phyloP scores from a whole-genome alignment of 306 rosid species.

The Biancaea sappan region DNA sequence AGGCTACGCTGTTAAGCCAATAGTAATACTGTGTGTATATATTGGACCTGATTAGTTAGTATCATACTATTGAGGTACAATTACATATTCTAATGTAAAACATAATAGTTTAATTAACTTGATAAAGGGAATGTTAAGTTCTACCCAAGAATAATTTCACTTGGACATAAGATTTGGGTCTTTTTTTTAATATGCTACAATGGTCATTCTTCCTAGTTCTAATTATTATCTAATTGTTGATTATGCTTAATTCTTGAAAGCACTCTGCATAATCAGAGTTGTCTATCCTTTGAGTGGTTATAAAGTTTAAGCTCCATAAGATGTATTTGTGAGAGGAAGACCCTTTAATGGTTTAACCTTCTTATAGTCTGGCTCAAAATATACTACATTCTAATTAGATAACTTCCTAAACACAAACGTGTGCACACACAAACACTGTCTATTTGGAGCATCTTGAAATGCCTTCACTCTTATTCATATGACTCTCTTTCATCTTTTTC shows the following conservation, averaged over 20 bases:
- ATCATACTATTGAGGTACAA: neutral
- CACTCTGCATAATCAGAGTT: slow-evolving; percentile 3
- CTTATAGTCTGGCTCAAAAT: neutral
- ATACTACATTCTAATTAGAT: neutral
- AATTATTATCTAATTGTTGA: slow-evolving; percentile 8
- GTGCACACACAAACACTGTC: neutral
- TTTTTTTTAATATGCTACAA: neutral
- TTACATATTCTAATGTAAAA: neutral
- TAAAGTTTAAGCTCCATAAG: neutral
- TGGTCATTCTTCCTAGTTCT: neutral
- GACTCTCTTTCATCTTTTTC: slow-evolving; percentile 28
- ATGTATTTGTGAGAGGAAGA: neutral
- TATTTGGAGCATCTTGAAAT: neutral
- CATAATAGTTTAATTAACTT: neutral
- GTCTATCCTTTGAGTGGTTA: neutral
- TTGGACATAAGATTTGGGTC: neutral
- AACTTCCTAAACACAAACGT: neutral
- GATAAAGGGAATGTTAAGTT: neutral
- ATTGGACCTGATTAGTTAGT: neutral
- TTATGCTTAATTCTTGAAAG: slow-evolving; percentile 12
- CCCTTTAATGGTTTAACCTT: neutral
- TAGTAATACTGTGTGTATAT: neutral
- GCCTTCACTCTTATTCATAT: slow-evolving; percentile 25
- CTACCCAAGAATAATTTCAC: neutral
- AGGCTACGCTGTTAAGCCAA: neutral